Evolutionary conservation across 2,329 filamentous ascomycete species (phyloP).

Genomic region (Lachnellula occidentalis): DNA sequence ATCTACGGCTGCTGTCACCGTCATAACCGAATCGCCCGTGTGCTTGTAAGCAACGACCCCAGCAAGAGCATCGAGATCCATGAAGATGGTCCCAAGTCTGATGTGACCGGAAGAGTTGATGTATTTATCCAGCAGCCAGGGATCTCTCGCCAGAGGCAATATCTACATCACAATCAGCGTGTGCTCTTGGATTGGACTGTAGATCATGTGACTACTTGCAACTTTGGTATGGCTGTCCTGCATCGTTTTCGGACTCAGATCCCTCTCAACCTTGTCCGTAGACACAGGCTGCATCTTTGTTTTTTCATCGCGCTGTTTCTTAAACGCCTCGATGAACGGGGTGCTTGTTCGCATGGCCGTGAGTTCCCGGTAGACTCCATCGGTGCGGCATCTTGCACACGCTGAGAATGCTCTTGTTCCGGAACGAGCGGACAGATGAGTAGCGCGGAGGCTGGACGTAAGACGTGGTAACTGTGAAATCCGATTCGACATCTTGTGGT

Average conservation of each 20-base stretch:
- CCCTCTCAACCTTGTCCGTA: constrained; percentile 35
- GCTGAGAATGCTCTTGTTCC: constrained; percentile 19
- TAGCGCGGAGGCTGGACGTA: not conserved
- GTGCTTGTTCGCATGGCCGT: constrained; percentile 55
- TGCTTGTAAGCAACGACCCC: constrained; percentile 68
- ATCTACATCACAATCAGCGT: constrained; percentile 37
- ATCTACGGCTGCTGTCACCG: constrained; percentile 37
- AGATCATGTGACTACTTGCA: constrained; percentile 40
- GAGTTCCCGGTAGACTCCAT: constrained; percentile 56
- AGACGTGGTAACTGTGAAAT: not conserved
- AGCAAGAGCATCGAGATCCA: constrained; percentile 67
- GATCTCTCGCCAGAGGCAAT: constrained; percentile 59
- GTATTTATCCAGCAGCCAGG: constrained; percentile 66
- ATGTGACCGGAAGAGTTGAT: constrained; percentile 65
- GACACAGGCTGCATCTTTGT: not conserved
- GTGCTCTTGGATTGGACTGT: constrained; percentile 8
- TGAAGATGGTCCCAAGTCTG: constrained; percentile 46
- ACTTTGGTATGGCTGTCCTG: constrained; percentile 60
- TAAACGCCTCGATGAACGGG: constrained; percentile 64
- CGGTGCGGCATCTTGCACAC: constrained; percentile 25
- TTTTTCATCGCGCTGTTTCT: constrained; percentile 40
- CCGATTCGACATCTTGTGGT: constrained; percentile 12
- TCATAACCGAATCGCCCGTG: constrained; percentile 52
- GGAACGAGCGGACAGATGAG: not conserved
- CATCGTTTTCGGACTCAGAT: constrained; percentile 60